phyloP scores from a whole-genome alignment of 768 basidiomycete genomes.

The Macrolepiota fuliginosa region DNA sequence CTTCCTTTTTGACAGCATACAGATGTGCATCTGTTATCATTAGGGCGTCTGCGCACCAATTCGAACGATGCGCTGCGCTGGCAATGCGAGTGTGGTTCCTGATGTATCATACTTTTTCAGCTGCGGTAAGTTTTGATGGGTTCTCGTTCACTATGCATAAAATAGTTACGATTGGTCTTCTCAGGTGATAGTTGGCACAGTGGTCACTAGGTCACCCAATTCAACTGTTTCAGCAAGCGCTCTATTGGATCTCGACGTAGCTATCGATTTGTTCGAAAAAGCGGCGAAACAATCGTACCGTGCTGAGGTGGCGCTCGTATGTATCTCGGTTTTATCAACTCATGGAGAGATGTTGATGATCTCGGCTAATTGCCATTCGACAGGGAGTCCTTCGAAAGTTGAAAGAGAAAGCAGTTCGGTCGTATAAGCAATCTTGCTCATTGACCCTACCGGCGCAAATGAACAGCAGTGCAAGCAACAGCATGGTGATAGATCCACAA shows the following conservation, averaged over 20 bases:
- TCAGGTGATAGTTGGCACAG: constrained; percentile 56
- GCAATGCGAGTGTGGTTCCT: constrained; percentile 51
- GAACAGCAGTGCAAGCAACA: not conserved
- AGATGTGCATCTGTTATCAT: constrained; percentile 50
- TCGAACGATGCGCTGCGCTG: constrained; percentile 44
- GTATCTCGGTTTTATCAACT: constrained; percentile 11
- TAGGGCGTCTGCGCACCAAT: constrained; percentile 46
- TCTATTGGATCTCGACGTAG: constrained; percentile 44
- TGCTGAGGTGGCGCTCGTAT: constrained; percentile 45
- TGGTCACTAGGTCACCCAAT: constrained; percentile 55
- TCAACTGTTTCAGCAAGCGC: constrained; percentile 49
- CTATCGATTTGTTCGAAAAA: constrained; percentile 44
- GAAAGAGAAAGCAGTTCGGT: constrained; percentile 40
- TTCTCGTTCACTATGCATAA: not conserved
- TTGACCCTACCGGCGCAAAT: constrained; percentile 9
- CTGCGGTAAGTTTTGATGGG: constrained; percentile 33
- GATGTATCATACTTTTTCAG: constrained; percentile 48
- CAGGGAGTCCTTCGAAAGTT: constrained; percentile 44
- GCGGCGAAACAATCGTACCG: constrained; percentile 42
- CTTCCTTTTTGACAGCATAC: constrained; percentile 55
- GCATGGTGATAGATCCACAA: constrained; percentile 3
- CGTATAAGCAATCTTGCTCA: constrained; percentile 28
- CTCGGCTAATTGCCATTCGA: not conserved
- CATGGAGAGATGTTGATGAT: not conserved
- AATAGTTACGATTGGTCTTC: not conserved